Base-by-base conservation (phyloP, 805 yeast genomes). In the Metschnikowia kofuensis region DNA sequence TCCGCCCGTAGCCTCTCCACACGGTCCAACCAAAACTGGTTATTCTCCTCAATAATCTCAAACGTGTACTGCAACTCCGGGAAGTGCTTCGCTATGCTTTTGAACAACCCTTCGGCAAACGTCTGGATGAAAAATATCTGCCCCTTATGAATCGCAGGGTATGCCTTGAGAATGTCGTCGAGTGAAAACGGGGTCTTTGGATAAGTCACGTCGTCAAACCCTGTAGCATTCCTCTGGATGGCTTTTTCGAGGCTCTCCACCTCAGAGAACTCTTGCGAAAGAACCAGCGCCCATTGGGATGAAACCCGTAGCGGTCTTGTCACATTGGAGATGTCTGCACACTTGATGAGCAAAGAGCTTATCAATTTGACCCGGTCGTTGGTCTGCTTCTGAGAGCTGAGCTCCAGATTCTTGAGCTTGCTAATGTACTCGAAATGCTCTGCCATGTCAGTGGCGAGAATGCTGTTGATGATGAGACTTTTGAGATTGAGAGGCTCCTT, bases 301-400 rank as follows among this genome's bases (percentile, higher is more conserved):
- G 92, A 84, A 2, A 89, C 80, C 35, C 78, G 70, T 49, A 88
- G 70, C 5, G 91, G 89, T 51, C 98, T 74, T 9, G 96, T 82
- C 21, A 91, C 97, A 64, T 94, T 94, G 28, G 96, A 88, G 40
- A 94, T 89, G 69, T 94, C 99, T 2, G 98, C 97, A 66, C 96
- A 89, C 70, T 94, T 94, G 52, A 94, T 82, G 51, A 92, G 75
- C 51, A 90, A 69, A 27, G 88, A 78, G 39, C 85, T 74, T 35
- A 89, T 67, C 54, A 87, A 74, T 49, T 54, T 71, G 51, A 59
- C 64, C 45, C 51, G 62, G 48, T 54, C 66, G 54, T 40, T 55
- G 48, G 42, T 32, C 31, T 58, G 57, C n/a, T 59, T 60, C 16
- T 58, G 42, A 29, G 59, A 56, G 35, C 55, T 44, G 28, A 58